Conservation (phyloP, 2,329 filamentous ascomycete species). For the Fusarium circinatum region DNA sequence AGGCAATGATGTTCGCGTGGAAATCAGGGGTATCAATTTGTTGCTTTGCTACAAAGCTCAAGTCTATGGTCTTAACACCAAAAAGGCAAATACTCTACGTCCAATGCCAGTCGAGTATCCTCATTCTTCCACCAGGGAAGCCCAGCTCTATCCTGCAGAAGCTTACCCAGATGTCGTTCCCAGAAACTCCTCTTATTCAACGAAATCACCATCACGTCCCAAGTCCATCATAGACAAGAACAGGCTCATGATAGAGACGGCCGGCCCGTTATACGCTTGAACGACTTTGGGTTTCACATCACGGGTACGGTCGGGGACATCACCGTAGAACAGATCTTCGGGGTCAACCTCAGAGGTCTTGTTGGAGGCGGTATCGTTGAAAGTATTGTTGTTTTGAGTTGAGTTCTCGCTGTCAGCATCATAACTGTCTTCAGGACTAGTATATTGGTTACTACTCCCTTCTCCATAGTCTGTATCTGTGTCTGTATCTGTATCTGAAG, state of each 20-base stretch:
- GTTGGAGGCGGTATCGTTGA: too few relatives aligned
- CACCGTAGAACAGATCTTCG: not conserved
- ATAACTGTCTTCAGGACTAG: too few relatives aligned
- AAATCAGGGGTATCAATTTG: not conserved
- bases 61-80: not conserved
- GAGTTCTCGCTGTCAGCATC: not conserved
- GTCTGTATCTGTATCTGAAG: not conserved
- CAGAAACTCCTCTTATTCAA: not conserved
- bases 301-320: not conserved
- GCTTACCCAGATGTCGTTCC: not conserved
- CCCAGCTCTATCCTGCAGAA: not conserved
- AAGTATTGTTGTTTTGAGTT: not conserved
- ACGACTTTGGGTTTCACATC: not conserved
- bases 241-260: not conserved
- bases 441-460: too few relatives aligned
- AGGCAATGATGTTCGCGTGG: not conserved
- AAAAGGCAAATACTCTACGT: not conserved
- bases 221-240: not conserved
- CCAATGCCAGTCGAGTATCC: not conserved
- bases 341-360: slow-evolving; percentile 2
- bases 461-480: not conserved
- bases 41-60: not conserved
- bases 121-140: not conserved
- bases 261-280: not conserved
- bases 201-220: not conserved